Conservation (phyloP, 2,329 filamentous ascomycete genomes). For the Phaeosphaeria sp. region DNA sequence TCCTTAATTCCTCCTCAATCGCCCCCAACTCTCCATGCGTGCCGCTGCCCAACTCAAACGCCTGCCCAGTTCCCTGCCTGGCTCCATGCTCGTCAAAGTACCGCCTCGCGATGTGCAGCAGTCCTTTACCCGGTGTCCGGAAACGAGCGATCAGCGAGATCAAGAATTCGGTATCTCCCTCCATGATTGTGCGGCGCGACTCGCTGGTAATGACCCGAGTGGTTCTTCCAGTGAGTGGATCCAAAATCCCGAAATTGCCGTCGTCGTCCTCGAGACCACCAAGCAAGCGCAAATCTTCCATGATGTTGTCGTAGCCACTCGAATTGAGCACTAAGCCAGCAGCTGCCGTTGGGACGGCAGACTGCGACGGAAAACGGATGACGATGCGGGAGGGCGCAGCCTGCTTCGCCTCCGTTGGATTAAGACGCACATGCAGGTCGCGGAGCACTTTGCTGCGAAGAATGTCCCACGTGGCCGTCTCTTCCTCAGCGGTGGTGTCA, state of each 20-base stretch:
- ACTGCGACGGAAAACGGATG: not conserved
- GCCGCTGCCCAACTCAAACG: not conserved
- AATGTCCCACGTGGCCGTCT: not conserved
- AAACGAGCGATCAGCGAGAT: not conserved
- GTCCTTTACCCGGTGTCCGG: not conserved
- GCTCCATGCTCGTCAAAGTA: not conserved
- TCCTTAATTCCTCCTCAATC: not conserved
- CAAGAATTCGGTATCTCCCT: not conserved
- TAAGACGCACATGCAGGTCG: too few species aligned
- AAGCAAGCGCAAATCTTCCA: not conserved
- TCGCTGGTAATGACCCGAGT: not conserved
- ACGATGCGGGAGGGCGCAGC: not conserved
- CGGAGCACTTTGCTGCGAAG: not conserved
- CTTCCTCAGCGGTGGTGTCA: not conserved
- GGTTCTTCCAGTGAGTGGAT: not conserved
- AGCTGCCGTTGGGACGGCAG: not conserved
- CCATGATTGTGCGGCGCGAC: not conserved
- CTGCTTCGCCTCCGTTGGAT: too few species aligned
- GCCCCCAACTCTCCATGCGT: not conserved
- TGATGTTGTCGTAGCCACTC: not conserved
- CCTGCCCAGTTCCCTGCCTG: not conserved
- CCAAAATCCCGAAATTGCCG: not conserved
- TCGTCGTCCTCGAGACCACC: not conserved
- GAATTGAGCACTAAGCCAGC: not conserved
- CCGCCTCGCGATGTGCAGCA: not conserved